Percentiles rank a stretch among this genome's conserved stretches.
These are phyloP conservation scores for Fusarium falciforme DNA, from an alignment of 2,329 filamentous ascomycete species.

Conservation along the genomic window DNA sequence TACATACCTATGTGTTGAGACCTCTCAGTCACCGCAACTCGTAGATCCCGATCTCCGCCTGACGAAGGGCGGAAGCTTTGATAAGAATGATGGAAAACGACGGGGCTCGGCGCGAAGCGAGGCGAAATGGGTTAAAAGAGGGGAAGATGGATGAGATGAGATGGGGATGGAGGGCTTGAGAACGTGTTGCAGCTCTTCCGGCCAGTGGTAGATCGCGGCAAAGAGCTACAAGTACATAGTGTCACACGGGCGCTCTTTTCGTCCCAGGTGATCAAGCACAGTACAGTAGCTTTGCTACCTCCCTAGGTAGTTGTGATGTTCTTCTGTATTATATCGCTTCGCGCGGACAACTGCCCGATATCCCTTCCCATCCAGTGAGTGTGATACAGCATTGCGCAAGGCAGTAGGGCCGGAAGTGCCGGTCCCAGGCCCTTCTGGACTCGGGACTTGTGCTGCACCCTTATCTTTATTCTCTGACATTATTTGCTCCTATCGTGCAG, in stretches of 20 bases:
- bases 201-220: conserved; percentile 1
- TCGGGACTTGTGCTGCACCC: conserved; percentile 12
- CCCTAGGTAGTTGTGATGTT: background rate
- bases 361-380: background rate
- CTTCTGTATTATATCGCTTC: background rate
- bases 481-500: background rate
- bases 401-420: conserved; percentile 1
- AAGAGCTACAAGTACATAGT: background rate
- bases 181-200: background rate
- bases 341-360: conserved; percentile 2
- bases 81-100: background rate
- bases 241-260: conserved; percentile 5
- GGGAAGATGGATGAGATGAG: conserved; percentile 16
- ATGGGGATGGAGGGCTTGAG: conserved; percentile 15
- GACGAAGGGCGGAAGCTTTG: background rate
- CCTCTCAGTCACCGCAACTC: conserved; percentile 15
- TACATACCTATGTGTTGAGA: background rate
- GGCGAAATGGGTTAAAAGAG: conserved; percentile 7
- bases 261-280: conserved; percentile 7
- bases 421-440: conserved; percentile 3
- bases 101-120: conserved; percentile 2
- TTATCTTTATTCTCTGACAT: background rate
- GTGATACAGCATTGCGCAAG: background rate
- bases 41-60: conserved; percentile 16
- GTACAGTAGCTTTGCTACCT: background rate